Evolutionary conservation across 805 yeast species (phyloP).

Genomic region (Nakazawaea populi): DNA sequence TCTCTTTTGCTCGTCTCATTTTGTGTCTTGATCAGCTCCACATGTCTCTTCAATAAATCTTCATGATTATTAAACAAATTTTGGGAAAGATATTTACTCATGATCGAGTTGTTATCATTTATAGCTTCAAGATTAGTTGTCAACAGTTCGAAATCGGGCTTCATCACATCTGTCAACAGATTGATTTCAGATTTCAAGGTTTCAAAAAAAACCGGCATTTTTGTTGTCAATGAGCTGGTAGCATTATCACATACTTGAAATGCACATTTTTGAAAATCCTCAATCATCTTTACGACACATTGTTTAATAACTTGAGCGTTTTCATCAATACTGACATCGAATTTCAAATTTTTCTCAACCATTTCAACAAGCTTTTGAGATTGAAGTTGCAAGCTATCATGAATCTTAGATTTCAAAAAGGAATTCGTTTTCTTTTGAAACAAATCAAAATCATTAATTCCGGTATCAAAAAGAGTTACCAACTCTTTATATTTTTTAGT

Average conservation of each 20-base stretch:
- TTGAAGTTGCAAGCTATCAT: constrained; percentile 13
- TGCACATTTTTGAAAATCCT: constrained; percentile 14
- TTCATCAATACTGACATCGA: background rate
- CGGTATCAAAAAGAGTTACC: constrained; percentile 22
- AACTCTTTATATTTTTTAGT: constrained; percentile 26
- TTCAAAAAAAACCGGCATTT: constrained; percentile 16
- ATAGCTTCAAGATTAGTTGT: background rate
- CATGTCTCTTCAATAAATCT: constrained; percentile 5
- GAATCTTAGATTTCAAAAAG: constrained; percentile 14
- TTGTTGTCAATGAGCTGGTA: constrained; percentile 15
- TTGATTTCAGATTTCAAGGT: constrained; percentile 15
- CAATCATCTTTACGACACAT: constrained; percentile 12
- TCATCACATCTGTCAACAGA: constrained; percentile 13
- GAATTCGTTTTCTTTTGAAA: constrained; percentile 13
- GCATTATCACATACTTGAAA: constrained; percentile 18
- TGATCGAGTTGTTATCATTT: background rate
- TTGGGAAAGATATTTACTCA: constrained; percentile 7
- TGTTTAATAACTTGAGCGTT: constrained; percentile 9
- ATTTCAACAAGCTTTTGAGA: constrained; percentile 10
- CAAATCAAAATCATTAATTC: constrained; percentile 18
- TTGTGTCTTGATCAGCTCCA: constrained; percentile 3
- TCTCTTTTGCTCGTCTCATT: constrained; percentile 8
- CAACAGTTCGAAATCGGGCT: constrained; percentile 15
- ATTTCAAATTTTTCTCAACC: background rate
- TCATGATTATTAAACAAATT: constrained; percentile 8